Base-by-base conservation (phyloP, 257 asterid species). In the Gynochthodes officinalis region DNA sequence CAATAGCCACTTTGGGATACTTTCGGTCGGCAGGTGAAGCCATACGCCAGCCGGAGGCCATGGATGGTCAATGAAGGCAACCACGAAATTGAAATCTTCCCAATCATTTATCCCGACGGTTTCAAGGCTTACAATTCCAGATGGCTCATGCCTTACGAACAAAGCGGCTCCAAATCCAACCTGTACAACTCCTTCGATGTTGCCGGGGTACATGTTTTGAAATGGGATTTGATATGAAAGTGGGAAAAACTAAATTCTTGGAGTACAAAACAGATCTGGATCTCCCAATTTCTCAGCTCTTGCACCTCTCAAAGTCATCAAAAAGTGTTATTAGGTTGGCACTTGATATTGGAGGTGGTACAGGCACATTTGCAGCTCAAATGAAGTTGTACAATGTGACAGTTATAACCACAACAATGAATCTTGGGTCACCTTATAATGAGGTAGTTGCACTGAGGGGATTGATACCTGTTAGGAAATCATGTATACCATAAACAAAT, bases 51-150 rank as follows among this genome's bases (percentile, higher is more conserved):
- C 81, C 19, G 69, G 2, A 73, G 95, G 74, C 96, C 97, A 0
- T 91, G 97, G 96, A 91, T 91, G 97, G 97, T 89, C 49, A 88
- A 96, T 1, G 58, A 86, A 69, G 97, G 96, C 1, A 91, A 91
- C 84, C 97, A 91, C 46, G 97, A 91, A 75, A 69, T 89, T 12
- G 97, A 91, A 71, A 74, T n/a, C 0, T 82, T 91, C 27, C 96
- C 93, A 4, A 77, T 89, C 53, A 73, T 89, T 39, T 69, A 87
- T 25, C 89, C 88, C 0, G 80, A 76, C 0, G 88, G 89, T 5
- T 91, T 91, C 81, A 80, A 19, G 69, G 87, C 97, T 2, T 91
- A 88, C 79, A 89, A 89, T 5, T 65, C 96, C 0, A 81, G 96
- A 40, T 91, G 97, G 97, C 7, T 63, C 21, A 91, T 88, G 97